A percentile compares a stretch with the other conserved stretches of the same genome.
These are phyloP conservation scores for Bipolaris bicolor DNA, from an alignment of 2,329 filamentous ascomycete genomes.

Conservation along the genomic window DNA sequence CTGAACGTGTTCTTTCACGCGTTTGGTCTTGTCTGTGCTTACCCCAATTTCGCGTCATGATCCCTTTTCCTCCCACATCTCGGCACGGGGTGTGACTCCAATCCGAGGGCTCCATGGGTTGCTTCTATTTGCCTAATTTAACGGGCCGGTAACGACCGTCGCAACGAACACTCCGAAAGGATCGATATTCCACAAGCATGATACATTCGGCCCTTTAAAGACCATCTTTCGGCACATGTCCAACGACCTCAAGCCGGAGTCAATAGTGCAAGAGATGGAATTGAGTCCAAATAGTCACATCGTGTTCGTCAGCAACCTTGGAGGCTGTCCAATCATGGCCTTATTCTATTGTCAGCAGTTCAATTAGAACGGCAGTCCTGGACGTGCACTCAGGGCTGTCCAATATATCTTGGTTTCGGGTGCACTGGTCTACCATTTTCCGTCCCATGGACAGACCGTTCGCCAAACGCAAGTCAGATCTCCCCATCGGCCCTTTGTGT, in stretches of 20 bases:
- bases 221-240: not conserved
- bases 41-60: constrained; percentile 9
- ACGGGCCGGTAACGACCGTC: constrained; percentile 3
- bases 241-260: not conserved
- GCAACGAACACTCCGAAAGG: not conserved
- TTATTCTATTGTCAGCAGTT: not conserved
- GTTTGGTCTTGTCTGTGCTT: constrained; percentile 1
- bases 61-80: not conserved
- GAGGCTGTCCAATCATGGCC: not conserved
- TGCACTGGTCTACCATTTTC: not conserved
- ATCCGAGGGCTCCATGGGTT: not conserved
- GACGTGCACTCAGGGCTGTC: too few relatives aligned
- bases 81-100: not conserved
- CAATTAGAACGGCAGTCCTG: too few relatives aligned
- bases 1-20: constrained; percentile 7
- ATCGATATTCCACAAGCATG: constrained; percentile 4
- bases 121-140: constrained; percentile 2
- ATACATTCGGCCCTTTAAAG: constrained; percentile 9
- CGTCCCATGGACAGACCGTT: too few relatives aligned
- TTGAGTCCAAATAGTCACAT: not conserved
- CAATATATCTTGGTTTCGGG: not conserved
- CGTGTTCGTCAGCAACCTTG: not conserved
- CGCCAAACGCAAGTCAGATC: not conserved
- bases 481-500: constrained; percentile 4
- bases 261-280: not conserved